Evolutionary conservation across 23 red algal genomes (phyloP).

Genomic region (Gracilaria gracilis): DNA sequence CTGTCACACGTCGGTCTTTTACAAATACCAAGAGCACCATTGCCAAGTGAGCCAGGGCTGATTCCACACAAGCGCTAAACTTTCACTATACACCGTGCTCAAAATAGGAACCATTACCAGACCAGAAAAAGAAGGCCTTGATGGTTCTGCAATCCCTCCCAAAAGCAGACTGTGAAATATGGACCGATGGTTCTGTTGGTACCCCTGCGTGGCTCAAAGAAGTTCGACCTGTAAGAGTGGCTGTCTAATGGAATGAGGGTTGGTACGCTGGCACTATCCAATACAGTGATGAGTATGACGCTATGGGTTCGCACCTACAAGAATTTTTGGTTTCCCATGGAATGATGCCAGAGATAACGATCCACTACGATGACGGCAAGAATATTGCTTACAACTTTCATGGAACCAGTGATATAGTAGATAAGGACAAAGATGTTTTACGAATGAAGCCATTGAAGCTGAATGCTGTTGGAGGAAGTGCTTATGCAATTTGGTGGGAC

Average conservation of each 20-base stretch:
- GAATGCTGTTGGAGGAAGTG: not conserved
- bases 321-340: not conserved
- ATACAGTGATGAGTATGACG: too few species aligned
- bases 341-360: not conserved
- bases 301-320: not conserved
- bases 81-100: not conserved
- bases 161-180: not conserved
- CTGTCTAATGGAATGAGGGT: not conserved
- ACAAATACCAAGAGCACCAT: constrained; percentile 6
- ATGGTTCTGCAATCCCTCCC: not conserved
- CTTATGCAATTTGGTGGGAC: constrained; percentile 15
- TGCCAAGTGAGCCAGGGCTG: not conserved
- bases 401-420: not conserved
- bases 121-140: not conserved
- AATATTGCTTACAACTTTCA: not conserved
- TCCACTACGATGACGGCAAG: not conserved
- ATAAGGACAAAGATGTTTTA: not conserved
- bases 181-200: constrained; percentile 8
- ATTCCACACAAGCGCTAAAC: not conserved
- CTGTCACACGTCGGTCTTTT: not conserved
- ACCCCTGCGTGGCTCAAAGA: not conserved
- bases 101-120: not conserved
- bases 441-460: not conserved
- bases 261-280: not conserved
- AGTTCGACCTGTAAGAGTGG: not conserved